Evolutionary conservation across 176 grass and related monocot species (phyloP), one percentile per base, ranked within the genome.

Genomic region (Microstegium vimineum): DNA sequence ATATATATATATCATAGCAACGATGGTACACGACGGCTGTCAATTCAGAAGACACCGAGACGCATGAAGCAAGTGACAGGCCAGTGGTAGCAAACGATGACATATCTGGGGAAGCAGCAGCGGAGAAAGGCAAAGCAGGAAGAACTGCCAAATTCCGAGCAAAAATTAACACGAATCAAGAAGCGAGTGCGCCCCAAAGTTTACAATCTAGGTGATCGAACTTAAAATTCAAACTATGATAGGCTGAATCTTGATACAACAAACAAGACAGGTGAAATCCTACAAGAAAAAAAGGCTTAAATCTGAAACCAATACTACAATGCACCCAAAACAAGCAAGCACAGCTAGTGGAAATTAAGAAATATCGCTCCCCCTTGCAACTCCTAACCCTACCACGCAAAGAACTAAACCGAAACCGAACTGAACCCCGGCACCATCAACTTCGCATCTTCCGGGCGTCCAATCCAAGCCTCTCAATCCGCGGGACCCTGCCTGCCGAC

Each of bases 261-360:
- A 57, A 60, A 12, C 10, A 62, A 34, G 18, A 42, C 28, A 71
- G 27, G 22, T 66, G 10, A 64, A 89, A 66, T 82, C 56, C 33
- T 82, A 66, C 5, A 60, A 47, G 15, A 37, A 47, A 54, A 8
- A 42, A 56, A 47, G 35, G 43, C 23, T 78, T 86, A 20, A 77
- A 82, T 90, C 59, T 82, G 46, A 78, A 78, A 60, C 45, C 5
- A 82, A 59, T 32, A 67, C 47, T 49, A 61, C 38, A 61, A 78
- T 66, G 67, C 61, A 72, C 47, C 73, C 31, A 86, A 65, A 70
- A 73, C 35, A 41, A 64, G 66, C 69, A 81, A 18, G 34, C 25
- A 69, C 15, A 32, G 10, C 11, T 36, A 12, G 34, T 3, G 27
- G 37, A 31, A 78, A 49, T 59, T 27, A 37, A 71, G 57, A 59